Evolutionary conservation across 139 green algal genomes (phyloP).

Genomic region (Chlamydomonas applanata): DNA sequence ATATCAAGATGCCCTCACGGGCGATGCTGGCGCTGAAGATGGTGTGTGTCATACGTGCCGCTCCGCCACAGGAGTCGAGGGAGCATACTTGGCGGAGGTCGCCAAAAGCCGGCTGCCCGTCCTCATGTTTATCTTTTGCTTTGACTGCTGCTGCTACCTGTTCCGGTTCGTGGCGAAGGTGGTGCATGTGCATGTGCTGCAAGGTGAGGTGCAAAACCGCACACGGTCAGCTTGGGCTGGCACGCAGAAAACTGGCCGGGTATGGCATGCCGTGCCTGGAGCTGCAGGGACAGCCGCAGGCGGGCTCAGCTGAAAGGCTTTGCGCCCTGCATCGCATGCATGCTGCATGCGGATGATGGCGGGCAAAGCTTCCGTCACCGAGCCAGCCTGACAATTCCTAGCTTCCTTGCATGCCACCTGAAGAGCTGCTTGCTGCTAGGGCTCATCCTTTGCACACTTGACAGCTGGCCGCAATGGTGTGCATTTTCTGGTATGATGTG

Average conservation of each 20-base stretch:
- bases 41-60: neutral
- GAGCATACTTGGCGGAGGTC: slow-evolving; percentile 50
- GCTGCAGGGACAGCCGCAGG: no score
- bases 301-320: no score
- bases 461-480: neutral
- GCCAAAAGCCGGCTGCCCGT: slow-evolving; percentile 57
- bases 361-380: no score
- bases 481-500: neutral
- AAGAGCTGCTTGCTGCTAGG: neutral
- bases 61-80: slow-evolving; percentile 44
- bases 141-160: slow-evolving; percentile 60
- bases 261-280: no score
- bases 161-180: slow-evolving; percentile 45
- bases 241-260: no score
- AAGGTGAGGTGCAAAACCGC: neutral
- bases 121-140: slow-evolving; percentile 64
- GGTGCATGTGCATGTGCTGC: neutral
- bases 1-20: no score
- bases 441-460: neutral
- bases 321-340: no score
- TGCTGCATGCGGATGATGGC: no score
- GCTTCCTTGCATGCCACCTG: neutral
- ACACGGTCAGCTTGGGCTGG: neutral
- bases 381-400: no score
- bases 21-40: no score